Evolutionary conservation across 371 early-diverging fungal species (phyloP), one percentile per base, ranked within the genome.

Genomic region (Rhizopus delemar): DNA sequence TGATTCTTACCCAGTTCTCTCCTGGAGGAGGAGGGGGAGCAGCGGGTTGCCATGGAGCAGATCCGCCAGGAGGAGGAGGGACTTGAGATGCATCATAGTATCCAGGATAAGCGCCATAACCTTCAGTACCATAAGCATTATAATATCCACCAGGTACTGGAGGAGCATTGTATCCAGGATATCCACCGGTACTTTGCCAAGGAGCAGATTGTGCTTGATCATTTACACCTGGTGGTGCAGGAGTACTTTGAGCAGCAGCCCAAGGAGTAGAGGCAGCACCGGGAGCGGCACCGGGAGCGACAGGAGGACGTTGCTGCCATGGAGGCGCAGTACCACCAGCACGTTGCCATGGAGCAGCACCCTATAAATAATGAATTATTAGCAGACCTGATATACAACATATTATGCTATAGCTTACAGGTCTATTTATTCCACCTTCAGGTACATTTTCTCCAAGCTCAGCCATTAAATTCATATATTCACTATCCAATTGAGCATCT

Each of bases 381-480:
- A 69, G 56, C 65, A 68, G 45, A 22, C 32, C 8, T 50, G 28
- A 54, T n/a, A 41, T 46, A 29, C 36, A 35, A 32, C 52, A 34
- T 33, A 16, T 48, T 32, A 13, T 39, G 43, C 51, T 4, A 16
- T 4, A n/a, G 54, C 50, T 56, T 65, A 65, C 60, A 46, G 46
- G 1, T 29, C 48, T 38, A 31, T 53, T 56, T 15, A 16, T 39
- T 28, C 70, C 69, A n/a, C 68, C 74, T 32, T 73, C 68, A 31
- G 81, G 75, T 6, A 83, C 78, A 51, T 77, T 72, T 60, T 90
- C 93, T 48, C 91, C 92, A 16, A 92, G 71, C 70, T 91, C 96
- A 16, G 93, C 93, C 95, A 97, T 95, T 51, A 96, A 72, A 55
- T 79, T 92, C 65, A 88, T 80, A 57, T 93, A 93, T 71, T 96